Evolutionary conservation across 306 rosid species (phyloP).

Genomic region (Medicago arabica): DNA sequence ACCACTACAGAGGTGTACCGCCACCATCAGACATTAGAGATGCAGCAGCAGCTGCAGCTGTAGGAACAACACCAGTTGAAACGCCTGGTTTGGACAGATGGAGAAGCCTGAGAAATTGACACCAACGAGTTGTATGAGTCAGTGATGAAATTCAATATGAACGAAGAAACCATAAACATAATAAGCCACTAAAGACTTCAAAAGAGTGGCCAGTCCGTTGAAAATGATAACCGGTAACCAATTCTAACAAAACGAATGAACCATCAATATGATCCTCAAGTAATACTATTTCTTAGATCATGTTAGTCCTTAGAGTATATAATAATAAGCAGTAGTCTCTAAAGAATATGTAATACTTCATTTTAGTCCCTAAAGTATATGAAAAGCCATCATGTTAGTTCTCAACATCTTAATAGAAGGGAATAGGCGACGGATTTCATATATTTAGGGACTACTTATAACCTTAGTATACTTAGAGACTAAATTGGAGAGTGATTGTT

Average conservation of each 20-base stretch:
- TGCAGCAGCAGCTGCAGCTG: conserved; percentile 98
- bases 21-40: conserved; percentile 94
- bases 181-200: conserved; percentile 7
- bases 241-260: not conserved
- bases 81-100: conserved; percentile 93
- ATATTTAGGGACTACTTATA: not conserved
- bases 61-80: conserved; percentile 94
- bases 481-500: not conserved
- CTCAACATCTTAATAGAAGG: not conserved
- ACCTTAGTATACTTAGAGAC: not conserved
- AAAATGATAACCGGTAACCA: not conserved
- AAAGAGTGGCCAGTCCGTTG: not conserved
- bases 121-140: conserved; percentile 26
- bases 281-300: too few relatives aligned
- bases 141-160: conserved; percentile 12
- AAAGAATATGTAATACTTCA: too few relatives aligned
- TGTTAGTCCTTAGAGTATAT: too few relatives aligned
- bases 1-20: conserved; percentile 64
- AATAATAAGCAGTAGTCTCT: too few relatives aligned
- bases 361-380: too few relatives aligned
- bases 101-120: conserved; percentile 76
- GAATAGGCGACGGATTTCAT: not conserved
- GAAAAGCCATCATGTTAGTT: not conserved
- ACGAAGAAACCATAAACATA: conserved; percentile 26
- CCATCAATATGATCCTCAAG: too few relatives aligned